Percentiles rank a stretch among this genome's conserved stretches.
phyloP scores from a whole-genome alignment of 225 moss, liverwort and hornwort genomes.

The Pleurozium schreberi region DNA sequence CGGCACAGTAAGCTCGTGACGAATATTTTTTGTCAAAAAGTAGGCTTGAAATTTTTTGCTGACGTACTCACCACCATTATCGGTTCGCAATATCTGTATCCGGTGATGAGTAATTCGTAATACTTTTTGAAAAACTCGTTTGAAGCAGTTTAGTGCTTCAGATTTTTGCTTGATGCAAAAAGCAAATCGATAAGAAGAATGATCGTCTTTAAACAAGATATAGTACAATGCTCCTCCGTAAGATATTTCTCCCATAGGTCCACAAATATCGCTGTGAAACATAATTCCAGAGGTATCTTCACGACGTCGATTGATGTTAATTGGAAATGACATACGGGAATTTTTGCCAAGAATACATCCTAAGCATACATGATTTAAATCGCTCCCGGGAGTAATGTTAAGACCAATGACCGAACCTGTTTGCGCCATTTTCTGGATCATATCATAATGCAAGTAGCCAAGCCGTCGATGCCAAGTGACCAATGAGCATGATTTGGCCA shows the following conservation, averaged over 20 bases:
- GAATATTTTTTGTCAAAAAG: too few species aligned
- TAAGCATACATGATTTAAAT: rapidly evolving
- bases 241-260: too few species aligned
- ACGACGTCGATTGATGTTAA: neutral
- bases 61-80: too few species aligned
- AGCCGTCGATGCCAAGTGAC: neutral
- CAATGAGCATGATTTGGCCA: neutral
- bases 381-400: rapidly evolving
- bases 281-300: rapidly evolving
- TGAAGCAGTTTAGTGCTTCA: neutral
- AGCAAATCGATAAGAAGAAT: neutral
- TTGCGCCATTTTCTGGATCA: neutral
- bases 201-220: neutral
- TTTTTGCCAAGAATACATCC: neutral
- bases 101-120: rapidly evolving
- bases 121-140: neutral
- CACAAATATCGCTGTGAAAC: neutral
- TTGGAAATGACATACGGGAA: neutral
- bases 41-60: too few species aligned
- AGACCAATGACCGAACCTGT: rapidly evolving
- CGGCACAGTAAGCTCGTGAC: too few species aligned
- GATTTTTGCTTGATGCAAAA: neutral
- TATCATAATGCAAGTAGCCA: neutral
- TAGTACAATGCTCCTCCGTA: neutral
- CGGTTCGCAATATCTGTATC: too few species aligned